Conservation (phyloP, 139 green algal genomes). For the Chlamydomonas sp. region DNA sequence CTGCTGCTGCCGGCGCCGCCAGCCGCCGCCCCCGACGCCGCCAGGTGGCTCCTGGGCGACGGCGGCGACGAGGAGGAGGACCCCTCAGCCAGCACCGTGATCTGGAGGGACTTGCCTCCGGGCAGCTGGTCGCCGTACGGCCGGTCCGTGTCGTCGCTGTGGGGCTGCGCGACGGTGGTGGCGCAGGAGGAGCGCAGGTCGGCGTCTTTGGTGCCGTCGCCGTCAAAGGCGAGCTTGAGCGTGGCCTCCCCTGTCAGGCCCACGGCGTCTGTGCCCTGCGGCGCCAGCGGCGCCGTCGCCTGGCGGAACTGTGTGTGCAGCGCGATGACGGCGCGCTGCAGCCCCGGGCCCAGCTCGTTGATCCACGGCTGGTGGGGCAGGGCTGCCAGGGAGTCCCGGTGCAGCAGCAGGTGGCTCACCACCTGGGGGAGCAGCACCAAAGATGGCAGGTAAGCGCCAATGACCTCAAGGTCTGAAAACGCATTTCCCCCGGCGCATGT, state of each 20-base stretch:
- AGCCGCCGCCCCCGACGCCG: neutral
- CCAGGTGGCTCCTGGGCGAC: neutral
- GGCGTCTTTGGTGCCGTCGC: neutral
- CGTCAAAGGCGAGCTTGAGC: neutral
- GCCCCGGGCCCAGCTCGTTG: neutral
- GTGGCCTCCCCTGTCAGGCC: neutral
- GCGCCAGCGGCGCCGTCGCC: neutral
- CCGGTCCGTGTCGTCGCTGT: neutral
- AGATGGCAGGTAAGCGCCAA: neutral
- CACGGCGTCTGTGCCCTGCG: neutral
- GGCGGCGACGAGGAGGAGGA: neutral
- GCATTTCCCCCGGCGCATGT: neutral
- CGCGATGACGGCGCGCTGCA: neutral
- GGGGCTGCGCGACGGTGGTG: neutral
- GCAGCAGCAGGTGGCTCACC: neutral
- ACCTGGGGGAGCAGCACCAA: neutral
- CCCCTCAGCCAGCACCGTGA: constrained; percentile 15
- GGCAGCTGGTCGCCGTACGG: too few species aligned
- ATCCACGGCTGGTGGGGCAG: constrained; percentile 15
- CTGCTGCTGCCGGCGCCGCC: neutral
- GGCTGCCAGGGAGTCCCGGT: neutral
- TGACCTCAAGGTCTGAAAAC: neutral
- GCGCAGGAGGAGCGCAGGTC: neutral
- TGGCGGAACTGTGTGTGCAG: neutral
- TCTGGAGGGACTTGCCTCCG: neutral